Conservation (phyloP, 148 eudicot genomes). For the Cornus suecica region DNA sequence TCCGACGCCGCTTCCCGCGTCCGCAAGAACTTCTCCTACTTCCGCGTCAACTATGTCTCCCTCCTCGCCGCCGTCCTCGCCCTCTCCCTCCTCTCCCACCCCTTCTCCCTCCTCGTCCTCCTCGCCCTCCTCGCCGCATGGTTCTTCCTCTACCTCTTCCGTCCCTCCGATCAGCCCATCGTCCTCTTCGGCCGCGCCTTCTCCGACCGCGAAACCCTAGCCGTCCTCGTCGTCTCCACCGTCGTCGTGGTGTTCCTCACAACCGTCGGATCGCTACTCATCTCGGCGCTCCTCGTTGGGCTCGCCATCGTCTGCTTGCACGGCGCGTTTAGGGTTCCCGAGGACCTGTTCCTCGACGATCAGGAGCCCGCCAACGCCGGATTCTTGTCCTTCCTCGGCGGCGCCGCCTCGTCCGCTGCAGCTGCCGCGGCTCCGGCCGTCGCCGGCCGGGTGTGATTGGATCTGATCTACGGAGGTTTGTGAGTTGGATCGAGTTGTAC, state of each 20-base stretch:
- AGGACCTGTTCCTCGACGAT: constrained; percentile 73
- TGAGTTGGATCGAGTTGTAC: neutral
- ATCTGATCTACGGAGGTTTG: constrained; percentile 6
- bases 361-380: constrained; percentile 53
- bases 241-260: constrained; percentile 60
- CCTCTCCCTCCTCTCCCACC: constrained; percentile 61
- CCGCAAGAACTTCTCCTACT: constrained; percentile 65
- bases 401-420: constrained; percentile 62
- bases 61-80: constrained; percentile 45
- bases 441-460: constrained; percentile 38
- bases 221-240: constrained; percentile 39
- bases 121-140: constrained; percentile 64
- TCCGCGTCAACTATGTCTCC: constrained; percentile 65
- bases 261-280: constrained; percentile 62
- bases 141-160: constrained; percentile 66
- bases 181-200: constrained; percentile 51
- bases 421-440: constrained; percentile 48
- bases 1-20: constrained; percentile 66
- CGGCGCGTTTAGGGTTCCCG: constrained; percentile 75
- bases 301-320: constrained; percentile 52
- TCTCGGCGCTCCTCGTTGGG: constrained; percentile 56
- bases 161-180: constrained; percentile 57
- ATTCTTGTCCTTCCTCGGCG: constrained; percentile 66
- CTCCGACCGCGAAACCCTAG: constrained; percentile 60
- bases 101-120: constrained; percentile 61